Conservation (phyloP, 1,139 yeast species). For the Zygoascus meyerae region DNA sequence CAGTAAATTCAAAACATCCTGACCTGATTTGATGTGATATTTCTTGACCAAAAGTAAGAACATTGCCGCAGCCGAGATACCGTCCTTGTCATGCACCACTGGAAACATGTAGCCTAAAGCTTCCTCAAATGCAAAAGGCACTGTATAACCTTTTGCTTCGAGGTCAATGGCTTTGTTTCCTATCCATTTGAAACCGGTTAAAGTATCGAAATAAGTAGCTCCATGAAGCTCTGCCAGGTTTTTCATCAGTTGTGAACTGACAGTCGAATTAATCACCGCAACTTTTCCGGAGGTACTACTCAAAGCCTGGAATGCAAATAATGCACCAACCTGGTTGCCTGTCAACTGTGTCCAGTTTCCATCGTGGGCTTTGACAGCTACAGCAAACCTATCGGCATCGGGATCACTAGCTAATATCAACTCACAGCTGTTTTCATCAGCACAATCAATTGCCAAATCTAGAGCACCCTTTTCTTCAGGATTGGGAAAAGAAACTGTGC, state of each 20-base stretch:
- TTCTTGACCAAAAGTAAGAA: constrained; percentile 62
- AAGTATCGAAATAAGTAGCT: constrained; percentile 66
- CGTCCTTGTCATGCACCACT: constrained; percentile 89
- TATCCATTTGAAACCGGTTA: constrained; percentile 97
- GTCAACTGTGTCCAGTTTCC: constrained; percentile 71
- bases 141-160: constrained; percentile 55
- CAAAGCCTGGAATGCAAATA: constrained; percentile 66
- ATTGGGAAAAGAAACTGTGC: constrained; percentile 85
- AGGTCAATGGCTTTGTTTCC: constrained; percentile 82
- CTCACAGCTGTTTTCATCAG: constrained; percentile 40
- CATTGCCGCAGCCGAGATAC: constrained; percentile 73
- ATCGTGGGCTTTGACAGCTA: constrained; percentile 44
- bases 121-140: constrained; percentile 91
- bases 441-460: constrained; percentile 57
- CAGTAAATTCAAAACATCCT: constrained; percentile 42
- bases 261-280: constrained; percentile 80
- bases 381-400: constrained; percentile 89
- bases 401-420: constrained; percentile 90
- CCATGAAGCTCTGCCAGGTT: constrained; percentile 61
- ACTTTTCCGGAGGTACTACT: constrained; percentile 35
- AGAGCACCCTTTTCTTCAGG: constrained; percentile 95
- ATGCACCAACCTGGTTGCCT: constrained; percentile 85
- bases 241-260: constrained; percentile 76
- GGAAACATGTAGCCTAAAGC: constrained; percentile 94
- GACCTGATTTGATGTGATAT: constrained; percentile 27